Base-by-base conservation (phyloP, 2,329 filamentous ascomycete species). In the Ambrosiella xylebori region DNA sequence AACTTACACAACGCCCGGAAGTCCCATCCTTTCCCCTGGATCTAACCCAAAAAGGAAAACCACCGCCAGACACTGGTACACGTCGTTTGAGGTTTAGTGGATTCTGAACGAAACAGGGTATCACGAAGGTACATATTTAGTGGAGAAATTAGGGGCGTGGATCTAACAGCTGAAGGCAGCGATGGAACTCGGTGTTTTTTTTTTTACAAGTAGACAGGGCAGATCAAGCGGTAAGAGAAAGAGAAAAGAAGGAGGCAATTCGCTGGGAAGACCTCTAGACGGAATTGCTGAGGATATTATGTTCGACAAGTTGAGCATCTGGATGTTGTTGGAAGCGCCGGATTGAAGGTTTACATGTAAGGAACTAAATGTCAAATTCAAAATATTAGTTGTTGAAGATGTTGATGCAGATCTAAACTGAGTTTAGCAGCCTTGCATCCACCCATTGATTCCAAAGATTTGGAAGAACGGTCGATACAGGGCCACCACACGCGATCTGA, bases 11-110 rank as follows among this genome's bases (percentile, higher is more conserved):
- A 36, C 2, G 4, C 17, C 3, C 27, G 9, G 13, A 9, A 27
- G 17, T 9, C 37, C 47, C 11, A 40, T 52, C 37, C 27, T 15
- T 39, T 19, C 56, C 55, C 56, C 56, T 57, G 56, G 50, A 39
- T 12, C 56, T 57, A 52, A 57, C 56, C 40, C 15, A 7, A 47
- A 51, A 35, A 57, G 56, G 56, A 57, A 57, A 57, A 27, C 27
- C 27, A 36, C 47, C 19, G 15, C 47, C 27, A 51, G 19, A 51
- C 27, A 12, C 47, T 51, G 47, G 19, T 11, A 51, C 47, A 51
- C 7, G 11, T 8, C 27, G 47, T 51, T 51, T 51, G 47, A 51
- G 27, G 13, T 51, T 27, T 27, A 12, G 47, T 51, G 47, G 47
- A n/a, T 35, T 51, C 13, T 51, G 13, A 3, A 3, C 12, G 1